phyloP scores from a whole-genome alignment of 805 yeast genomes.

The Saccharomycopsis sp. region DNA sequence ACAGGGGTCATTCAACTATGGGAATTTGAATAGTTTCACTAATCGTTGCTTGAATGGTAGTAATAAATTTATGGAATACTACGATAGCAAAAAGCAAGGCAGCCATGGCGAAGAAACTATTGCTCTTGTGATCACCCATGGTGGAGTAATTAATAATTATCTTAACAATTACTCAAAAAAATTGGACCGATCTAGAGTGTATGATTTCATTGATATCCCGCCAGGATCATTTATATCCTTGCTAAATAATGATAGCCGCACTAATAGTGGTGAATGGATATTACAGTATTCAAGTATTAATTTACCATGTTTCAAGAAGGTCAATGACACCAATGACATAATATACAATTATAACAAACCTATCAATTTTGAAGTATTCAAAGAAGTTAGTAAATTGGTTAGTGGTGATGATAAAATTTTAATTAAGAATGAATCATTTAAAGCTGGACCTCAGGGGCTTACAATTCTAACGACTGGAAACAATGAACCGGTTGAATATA shows the following conservation, averaged over 20 bases:
- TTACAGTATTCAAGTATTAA: conserved; percentile 13
- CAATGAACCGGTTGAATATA: too few species aligned
- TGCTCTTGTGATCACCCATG: conserved; percentile 14
- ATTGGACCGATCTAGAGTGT: background rate
- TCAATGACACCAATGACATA: background rate
- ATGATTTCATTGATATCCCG: conserved; percentile 10
- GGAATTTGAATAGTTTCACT: conserved; percentile 4
- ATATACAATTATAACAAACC: conserved; percentile 12
- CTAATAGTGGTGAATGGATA: too few species aligned
- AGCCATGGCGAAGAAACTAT: background rate
- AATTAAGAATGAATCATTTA: too few species aligned
- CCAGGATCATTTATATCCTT: conserved; percentile 15
- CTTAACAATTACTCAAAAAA: conserved; percentile 4
- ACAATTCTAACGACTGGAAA: too few species aligned
- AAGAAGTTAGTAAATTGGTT: background rate
- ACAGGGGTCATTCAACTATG: conserved; percentile 9
- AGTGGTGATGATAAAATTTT: background rate
- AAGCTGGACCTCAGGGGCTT: too few species aligned
- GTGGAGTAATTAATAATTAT: conserved; percentile 14
- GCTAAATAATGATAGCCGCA: conserved; percentile 15
- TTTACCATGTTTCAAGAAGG: conserved; percentile 17
- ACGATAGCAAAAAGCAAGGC: background rate
- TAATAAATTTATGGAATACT: conserved; percentile 8
- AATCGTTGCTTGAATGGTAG: conserved; percentile 10
- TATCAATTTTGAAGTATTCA: conserved; percentile 8